These are phyloP conservation scores for Saprolegnia parasitica DNA, from an alignment of 352 stramenopile species.

Conservation along the genomic window DNA sequence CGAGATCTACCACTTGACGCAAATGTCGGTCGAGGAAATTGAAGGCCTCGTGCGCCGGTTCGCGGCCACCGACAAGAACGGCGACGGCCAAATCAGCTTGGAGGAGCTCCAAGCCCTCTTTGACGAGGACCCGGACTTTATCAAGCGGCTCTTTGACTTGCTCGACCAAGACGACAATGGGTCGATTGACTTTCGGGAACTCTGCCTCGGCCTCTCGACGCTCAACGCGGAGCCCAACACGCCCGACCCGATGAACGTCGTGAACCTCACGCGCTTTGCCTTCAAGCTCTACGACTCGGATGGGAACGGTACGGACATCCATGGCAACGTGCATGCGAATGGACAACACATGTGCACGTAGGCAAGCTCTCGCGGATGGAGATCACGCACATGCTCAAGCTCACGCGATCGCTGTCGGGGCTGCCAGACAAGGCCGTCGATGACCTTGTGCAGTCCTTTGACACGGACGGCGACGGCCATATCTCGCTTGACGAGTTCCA, in stretches of 20 bases:
- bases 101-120: constrained; percentile 57
- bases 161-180: constrained; percentile 57
- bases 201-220: constrained; percentile 53
- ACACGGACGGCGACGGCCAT: constrained; percentile 17
- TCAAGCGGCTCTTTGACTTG: constrained; percentile 55
- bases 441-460: constrained; percentile 17
- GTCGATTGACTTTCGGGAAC: constrained; percentile 66
- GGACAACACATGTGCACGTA: too few relatives aligned
- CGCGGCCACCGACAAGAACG: constrained; percentile 46
- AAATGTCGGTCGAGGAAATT: constrained; percentile 42
- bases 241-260: constrained; percentile 27
- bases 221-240: constrained; percentile 41
- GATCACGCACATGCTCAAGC: constrained; percentile 53
- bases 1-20: constrained; percentile 50
- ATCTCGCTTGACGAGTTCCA: constrained; percentile 27
- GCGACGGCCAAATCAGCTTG: constrained; percentile 59
- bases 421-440: constrained; percentile 1
- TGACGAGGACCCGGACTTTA: constrained; percentile 42
- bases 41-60: constrained; percentile 57
- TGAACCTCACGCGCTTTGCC: constrained; percentile 43
- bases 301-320: constrained; percentile 46
- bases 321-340: too few relatives aligned
- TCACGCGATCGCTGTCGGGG: constrained; percentile 20
- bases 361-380: constrained; percentile 40
- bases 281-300: constrained; percentile 65